These are phyloP conservation scores for Mucor irregularis DNA, from an alignment of 371 early-diverging fungal species.

Conservation along the genomic window DNA sequence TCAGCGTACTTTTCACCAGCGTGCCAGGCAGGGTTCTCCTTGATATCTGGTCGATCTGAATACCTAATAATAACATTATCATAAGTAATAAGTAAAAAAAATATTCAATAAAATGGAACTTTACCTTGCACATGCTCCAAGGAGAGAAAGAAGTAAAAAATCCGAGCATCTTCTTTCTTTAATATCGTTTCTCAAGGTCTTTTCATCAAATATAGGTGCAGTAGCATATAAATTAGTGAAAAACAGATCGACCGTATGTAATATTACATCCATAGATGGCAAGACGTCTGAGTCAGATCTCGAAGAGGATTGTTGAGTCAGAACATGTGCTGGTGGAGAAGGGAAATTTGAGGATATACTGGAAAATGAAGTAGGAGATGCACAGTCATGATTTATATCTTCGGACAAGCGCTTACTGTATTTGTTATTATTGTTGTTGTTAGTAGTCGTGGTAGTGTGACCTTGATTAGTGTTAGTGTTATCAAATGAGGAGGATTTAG, in stretches of 20 bases:
- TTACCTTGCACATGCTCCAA: slow-evolving; percentile 48
- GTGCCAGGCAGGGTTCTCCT: slow-evolving; percentile 48
- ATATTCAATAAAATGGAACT: no score
- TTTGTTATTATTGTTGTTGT: neutral
- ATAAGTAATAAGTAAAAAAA: no score
- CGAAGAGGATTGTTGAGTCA: neutral
- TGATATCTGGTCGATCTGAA: slow-evolving; percentile 38
- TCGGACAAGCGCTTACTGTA: slow-evolving; percentile 6
- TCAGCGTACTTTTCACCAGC: slow-evolving; percentile 50
- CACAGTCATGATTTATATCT: neutral
- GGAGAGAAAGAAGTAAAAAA: slow-evolving; percentile 34
- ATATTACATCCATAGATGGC: slow-evolving; percentile 45
- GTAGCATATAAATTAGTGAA: slow-evolving; percentile 49
- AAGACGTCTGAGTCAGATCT: slow-evolving; percentile 1
- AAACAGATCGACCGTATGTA: slow-evolving; percentile 56
- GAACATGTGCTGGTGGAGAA: slow-evolving; percentile 5
- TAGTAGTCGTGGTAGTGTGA: no score
- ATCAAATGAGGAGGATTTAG: no score
- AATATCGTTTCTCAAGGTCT: slow-evolving; percentile 29
- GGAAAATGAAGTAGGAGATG: slow-evolving; percentile 22
- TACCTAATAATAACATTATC: slow-evolving; percentile 20
- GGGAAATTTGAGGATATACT: slow-evolving; percentile 15
- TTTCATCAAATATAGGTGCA: slow-evolving; percentile 54
- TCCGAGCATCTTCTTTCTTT: slow-evolving; percentile 32
- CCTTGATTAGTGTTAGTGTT: no score